Conservation (phyloP, 805 yeast genomes). For the Saccharomycopsis guyanensis region DNA sequence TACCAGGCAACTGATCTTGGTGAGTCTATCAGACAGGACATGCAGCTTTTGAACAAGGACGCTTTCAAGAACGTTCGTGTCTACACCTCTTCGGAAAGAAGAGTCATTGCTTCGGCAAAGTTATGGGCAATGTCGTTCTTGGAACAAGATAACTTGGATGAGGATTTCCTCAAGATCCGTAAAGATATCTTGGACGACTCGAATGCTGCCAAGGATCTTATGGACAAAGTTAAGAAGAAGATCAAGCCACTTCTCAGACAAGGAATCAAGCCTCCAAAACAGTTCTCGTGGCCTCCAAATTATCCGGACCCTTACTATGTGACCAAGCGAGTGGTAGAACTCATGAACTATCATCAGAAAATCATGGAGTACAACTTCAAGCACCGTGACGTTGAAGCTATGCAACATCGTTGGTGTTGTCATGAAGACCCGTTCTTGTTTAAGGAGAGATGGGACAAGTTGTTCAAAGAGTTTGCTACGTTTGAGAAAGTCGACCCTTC, state of each 20-base stretch:
- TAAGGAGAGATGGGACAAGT: conserved; percentile 94
- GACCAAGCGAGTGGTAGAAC: conserved; percentile 85
- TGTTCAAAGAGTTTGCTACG: conserved; percentile 82
- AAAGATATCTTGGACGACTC: conserved; percentile 93
- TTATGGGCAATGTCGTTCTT: conserved; percentile 74
- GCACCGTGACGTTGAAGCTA: conserved; percentile 51
- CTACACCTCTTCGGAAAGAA: conserved; percentile 86
- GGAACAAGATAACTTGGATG: conserved; percentile 59
- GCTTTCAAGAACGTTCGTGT: conserved; percentile 81
- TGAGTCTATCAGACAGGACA: conserved; percentile 89
- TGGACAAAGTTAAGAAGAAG: conserved; percentile 97
- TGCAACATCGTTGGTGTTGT: conserved; percentile 91
- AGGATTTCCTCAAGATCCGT: conserved; percentile 71
- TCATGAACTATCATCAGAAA: conserved; percentile 85
- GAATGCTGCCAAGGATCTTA: conserved; percentile 94
- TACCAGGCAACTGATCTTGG: conserved; percentile 94
- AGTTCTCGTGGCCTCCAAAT: conserved; percentile 97
- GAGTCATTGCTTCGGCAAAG: conserved; percentile 90
- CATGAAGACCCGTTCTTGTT: conserved; percentile 88
- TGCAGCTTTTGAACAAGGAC: conserved; percentile 74
- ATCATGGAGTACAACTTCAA: conserved; percentile 76
- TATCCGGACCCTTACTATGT: conserved; percentile 97
- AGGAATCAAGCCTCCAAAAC: conserved; percentile 95
- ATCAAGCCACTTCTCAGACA: conserved; percentile 88
- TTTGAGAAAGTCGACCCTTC: conserved; percentile 98